Conservation (phyloP, 306 rosid species). For the Acacia confusa region DNA sequence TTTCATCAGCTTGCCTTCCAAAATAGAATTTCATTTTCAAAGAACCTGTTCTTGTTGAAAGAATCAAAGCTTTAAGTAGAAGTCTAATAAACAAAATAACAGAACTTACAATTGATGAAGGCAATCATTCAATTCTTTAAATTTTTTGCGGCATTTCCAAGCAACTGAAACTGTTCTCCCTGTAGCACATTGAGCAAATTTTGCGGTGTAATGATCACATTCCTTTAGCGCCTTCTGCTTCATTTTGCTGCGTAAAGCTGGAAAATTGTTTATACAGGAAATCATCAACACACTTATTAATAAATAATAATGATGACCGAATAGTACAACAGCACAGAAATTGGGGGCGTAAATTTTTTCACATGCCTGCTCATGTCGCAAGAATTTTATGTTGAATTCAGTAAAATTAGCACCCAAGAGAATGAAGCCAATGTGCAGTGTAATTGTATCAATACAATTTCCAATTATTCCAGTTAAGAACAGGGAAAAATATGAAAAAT, state of each 20-base stretch:
- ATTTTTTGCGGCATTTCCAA: conserved; percentile 78
- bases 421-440: background rate
- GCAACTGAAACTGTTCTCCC: conserved; percentile 87
- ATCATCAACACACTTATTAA: background rate
- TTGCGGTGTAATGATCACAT: conserved; percentile 67
- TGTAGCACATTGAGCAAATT: conserved; percentile 78
- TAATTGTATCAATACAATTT: background rate
- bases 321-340: too few species aligned
- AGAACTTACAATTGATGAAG: conserved; percentile 78
- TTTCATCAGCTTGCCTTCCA: background rate
- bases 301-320: background rate
- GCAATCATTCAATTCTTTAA: conserved; percentile 76
- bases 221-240: conserved; percentile 85
- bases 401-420: background rate
- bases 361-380: background rate
- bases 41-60: background rate
- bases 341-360: background rate
- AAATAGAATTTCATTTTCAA: background rate
- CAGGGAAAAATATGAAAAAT: background rate
- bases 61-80: background rate
- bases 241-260: conserved; percentile 95
- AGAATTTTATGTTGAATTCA: background rate
- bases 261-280: background rate
- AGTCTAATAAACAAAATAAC: background rate
- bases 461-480: background rate